These are phyloP conservation scores for Misopates orontium DNA, from an alignment of 257 asterid species.

Conservation along the genomic window DNA sequence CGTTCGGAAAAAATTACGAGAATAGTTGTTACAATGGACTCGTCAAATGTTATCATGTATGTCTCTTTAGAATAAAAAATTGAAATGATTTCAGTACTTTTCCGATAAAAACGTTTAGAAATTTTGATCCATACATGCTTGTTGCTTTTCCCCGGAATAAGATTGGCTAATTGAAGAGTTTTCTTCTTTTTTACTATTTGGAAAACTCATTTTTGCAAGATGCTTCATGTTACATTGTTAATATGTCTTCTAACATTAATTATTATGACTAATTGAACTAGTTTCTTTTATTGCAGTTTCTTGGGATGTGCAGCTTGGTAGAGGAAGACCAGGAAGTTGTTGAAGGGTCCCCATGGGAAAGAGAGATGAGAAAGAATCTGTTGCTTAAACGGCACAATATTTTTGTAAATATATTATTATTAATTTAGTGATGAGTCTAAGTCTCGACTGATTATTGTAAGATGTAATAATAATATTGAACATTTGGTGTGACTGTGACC, in stretches of 20 bases:
- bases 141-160: too few species aligned
- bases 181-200: background rate
- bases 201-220: too few species aligned
- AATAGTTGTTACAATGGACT: too few species aligned
- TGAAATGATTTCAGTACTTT: too few species aligned
- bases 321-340: background rate
- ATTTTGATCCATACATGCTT: too few species aligned
- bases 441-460: background rate
- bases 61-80: too few species aligned
- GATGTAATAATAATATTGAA: background rate
- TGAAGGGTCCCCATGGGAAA: background rate
- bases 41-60: too few species aligned
- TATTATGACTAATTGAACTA: background rate
- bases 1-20: too few species aligned
- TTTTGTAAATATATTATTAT: constrained; percentile 9
- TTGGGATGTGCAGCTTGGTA: constrained; percentile 58
- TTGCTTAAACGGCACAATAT: background rate
- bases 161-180: too few species aligned
- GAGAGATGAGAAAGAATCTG: constrained; percentile 7
- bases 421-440: background rate
- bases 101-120: too few species aligned
- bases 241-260: too few species aligned
- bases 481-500: background rate
- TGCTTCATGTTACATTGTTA: too few species aligned
- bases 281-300: constrained; percentile 37